Percentiles rank a stretch among this genome's conserved stretches.
These are phyloP conservation scores for Saussurea involucrata DNA, from an alignment of 129 eudicot genomes.

Conservation along the genomic window DNA sequence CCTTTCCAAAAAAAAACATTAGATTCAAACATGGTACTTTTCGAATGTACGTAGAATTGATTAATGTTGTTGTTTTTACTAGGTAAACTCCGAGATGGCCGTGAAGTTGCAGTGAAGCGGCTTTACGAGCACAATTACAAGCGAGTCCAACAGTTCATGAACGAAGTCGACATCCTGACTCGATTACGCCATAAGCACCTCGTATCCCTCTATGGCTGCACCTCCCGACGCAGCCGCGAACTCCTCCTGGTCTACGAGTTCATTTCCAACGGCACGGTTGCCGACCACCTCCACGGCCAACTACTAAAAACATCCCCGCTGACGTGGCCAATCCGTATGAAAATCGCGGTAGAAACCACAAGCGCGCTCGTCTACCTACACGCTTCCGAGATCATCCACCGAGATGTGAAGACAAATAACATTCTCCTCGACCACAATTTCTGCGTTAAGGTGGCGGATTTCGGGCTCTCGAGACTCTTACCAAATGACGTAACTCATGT, in stretches of 20 bases:
- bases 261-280: slow-evolving; percentile 59
- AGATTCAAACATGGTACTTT: not conserved
- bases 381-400: slow-evolving; percentile 54
- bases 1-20: too few species aligned
- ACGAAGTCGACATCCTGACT: slow-evolving; percentile 70
- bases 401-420: slow-evolving; percentile 56
- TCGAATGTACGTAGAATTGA: not conserved
- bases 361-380: slow-evolving; percentile 81
- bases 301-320: slow-evolving; percentile 36
- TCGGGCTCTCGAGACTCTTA: slow-evolving; percentile 58
- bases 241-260: slow-evolving; percentile 62
- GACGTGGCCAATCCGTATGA: slow-evolving; percentile 70
- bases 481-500: slow-evolving; percentile 67
- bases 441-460: slow-evolving; percentile 58
- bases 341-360: slow-evolving; percentile 77
- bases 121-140: slow-evolving; percentile 66
- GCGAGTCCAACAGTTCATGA: slow-evolving; percentile 70
- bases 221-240: slow-evolving; percentile 58
- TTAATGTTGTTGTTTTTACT: not conserved
- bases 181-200: slow-evolving; percentile 60
- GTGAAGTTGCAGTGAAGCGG: slow-evolving; percentile 84
- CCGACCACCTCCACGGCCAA: slow-evolving; percentile 80
- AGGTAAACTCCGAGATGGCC: slow-evolving; percentile 75
- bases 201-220: slow-evolving; percentile 72
- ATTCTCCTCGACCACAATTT: slow-evolving; percentile 42